Percentiles rank a stretch among this genome's conserved stretches.
These are phyloP conservation scores for Leccinum subgranulosum DNA, from an alignment of 768 basidiomycete genomes.

Conservation along the genomic window DNA sequence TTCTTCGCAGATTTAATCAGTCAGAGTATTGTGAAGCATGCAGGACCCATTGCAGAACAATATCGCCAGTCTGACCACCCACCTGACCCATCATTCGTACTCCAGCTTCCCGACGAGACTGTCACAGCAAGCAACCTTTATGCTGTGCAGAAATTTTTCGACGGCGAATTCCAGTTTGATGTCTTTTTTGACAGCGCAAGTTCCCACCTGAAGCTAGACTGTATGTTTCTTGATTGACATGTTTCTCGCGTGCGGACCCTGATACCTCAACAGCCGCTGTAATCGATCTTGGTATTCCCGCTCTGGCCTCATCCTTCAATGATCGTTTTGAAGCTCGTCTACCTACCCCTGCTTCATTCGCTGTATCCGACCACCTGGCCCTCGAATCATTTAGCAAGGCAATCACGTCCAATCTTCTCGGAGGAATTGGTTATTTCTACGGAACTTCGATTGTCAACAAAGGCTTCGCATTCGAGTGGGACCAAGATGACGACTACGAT, in stretches of 20 bases:
- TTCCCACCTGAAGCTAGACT: constrained; percentile 56
- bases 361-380: constrained; percentile 42
- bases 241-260: constrained; percentile 2
- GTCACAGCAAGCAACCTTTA: constrained; percentile 74
- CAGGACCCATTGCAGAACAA: constrained; percentile 49
- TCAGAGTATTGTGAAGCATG: constrained; percentile 56
- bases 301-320: constrained; percentile 58
- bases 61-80: constrained; percentile 45
- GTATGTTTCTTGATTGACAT: constrained; percentile 41
- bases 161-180: constrained; percentile 87
- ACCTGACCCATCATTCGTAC: constrained; percentile 80
- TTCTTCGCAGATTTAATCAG: constrained; percentile 54
- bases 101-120: constrained; percentile 74
- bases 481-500: constrained; percentile 56
- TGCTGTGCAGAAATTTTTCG: constrained; percentile 83
- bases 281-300: constrained; percentile 68
- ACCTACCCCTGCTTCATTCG: constrained; percentile 59
- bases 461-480: constrained; percentile 88
- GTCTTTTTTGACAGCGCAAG: constrained; percentile 82
- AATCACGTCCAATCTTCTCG: constrained; percentile 87
- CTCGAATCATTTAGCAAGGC: constrained; percentile 78
- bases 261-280: constrained; percentile 43
- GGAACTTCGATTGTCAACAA: constrained; percentile 85
- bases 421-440: constrained; percentile 94
- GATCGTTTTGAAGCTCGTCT: constrained; percentile 68